Evolutionary conservation across 1,139 yeast genomes (phyloP).

Genomic region (Yamadazyma jaroonii): DNA sequence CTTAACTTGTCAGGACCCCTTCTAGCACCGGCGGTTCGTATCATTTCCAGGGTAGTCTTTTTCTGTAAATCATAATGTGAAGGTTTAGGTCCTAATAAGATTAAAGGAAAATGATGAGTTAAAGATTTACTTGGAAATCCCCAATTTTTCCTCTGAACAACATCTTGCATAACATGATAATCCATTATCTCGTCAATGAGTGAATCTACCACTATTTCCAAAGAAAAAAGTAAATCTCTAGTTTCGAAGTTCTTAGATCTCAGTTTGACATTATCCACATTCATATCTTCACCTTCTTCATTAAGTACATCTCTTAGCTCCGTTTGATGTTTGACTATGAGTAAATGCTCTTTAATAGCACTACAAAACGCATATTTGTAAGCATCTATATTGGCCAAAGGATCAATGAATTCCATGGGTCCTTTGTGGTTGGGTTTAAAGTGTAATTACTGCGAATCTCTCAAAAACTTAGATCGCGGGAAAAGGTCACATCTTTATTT

Average conservation of each 20-base stretch:
- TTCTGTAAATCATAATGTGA: slow-evolving; percentile 8
- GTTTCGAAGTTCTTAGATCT: slow-evolving; percentile 5
- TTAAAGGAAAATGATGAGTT: slow-evolving; percentile 8
- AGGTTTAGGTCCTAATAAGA: slow-evolving; percentile 19
- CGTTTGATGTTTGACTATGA: slow-evolving; percentile 9
- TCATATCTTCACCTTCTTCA: slow-evolving; percentile 6
- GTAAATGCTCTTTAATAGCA: slow-evolving; percentile 13
- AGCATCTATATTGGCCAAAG: slow-evolving; percentile 11
- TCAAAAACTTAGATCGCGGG: not conserved
- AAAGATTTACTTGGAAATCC: slow-evolving; percentile 13
- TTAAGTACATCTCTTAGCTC: slow-evolving; percentile 6
- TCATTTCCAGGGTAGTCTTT: slow-evolving; percentile 13
- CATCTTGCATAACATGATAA: slow-evolving; percentile 11
- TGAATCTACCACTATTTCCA: slow-evolving; percentile 14
- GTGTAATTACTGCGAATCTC: no score
- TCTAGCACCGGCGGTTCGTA: slow-evolving; percentile 7
- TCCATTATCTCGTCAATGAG: slow-evolving; percentile 10
- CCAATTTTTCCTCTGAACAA: slow-evolving; percentile 10
- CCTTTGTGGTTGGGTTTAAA: not conserved
- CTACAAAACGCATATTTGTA: slow-evolving; percentile 15
- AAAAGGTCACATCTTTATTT: not conserved
- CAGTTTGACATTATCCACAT: not conserved
- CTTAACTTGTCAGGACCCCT: not conserved
- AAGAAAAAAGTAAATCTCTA: slow-evolving; percentile 10
- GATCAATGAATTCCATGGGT: slow-evolving; percentile 9